Evolutionary conservation across 1,139 yeast genomes (phyloP).

Genomic region (Candida sp.): DNA sequence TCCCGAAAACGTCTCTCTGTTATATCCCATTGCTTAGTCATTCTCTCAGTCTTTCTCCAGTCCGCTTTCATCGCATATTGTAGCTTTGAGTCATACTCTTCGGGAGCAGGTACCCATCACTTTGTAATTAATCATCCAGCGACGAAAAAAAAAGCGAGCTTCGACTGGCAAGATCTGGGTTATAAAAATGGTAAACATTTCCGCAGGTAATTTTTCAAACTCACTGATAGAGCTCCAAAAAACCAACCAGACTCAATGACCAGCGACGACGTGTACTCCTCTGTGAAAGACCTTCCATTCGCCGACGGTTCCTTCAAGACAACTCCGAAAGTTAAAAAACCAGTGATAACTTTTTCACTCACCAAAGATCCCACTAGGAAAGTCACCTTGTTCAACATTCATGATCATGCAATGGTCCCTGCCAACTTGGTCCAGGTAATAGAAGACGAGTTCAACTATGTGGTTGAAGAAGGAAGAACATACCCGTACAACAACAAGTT

Average conservation of each 20-base stretch:
- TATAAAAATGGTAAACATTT: background rate
- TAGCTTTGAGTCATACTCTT: too few relatives aligned
- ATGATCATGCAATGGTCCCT: slow-evolving; percentile 37
- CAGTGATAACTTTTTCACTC: slow-evolving; percentile 28
- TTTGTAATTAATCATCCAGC: background rate
- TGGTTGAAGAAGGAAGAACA: slow-evolving; percentile 55
- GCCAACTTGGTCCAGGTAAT: slow-evolving; percentile 31
- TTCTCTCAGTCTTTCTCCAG: too few relatives aligned
- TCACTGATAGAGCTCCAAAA: background rate
- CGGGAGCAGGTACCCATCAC: background rate
- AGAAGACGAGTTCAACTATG: slow-evolving; percentile 44
- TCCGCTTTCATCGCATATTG: too few relatives aligned
- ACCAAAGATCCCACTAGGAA: slow-evolving; percentile 27
- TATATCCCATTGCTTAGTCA: background rate
- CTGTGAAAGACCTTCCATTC: slow-evolving; percentile 34
- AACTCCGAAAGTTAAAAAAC: slow-evolving; percentile 27
- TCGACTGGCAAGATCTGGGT: background rate
- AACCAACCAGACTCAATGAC: slow-evolving; percentile 5
- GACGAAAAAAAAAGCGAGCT: background rate
- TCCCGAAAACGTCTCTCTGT: background rate
- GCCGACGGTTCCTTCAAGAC: slow-evolving; percentile 30
- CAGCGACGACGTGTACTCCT: slow-evolving; percentile 5
- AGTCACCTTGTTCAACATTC: slow-evolving; percentile 42
- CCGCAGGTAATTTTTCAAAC: background rate
- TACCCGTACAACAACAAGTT: slow-evolving; percentile 42